Evolutionary conservation across 495 filamentous ascomycete species (phyloP).

Genomic region (Lepraria neglecta): DNA sequence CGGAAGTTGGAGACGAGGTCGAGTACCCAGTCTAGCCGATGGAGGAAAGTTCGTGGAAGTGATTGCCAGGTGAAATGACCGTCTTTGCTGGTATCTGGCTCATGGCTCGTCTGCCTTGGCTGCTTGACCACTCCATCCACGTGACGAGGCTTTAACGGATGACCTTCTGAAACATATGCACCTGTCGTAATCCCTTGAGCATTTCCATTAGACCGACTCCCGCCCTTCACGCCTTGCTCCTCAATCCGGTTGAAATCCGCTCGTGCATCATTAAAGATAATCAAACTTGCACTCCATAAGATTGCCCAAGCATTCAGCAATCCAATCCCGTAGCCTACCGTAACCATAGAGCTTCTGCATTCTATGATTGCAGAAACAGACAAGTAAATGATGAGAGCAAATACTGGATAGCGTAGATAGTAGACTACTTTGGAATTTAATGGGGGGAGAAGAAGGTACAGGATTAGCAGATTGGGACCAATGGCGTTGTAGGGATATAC

Average conservation of each 20-base stretch:
- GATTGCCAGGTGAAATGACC: constrained; percentile 57
- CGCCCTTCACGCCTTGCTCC: constrained; percentile 27
- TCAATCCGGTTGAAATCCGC: constrained; percentile 61
- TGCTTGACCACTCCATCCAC: constrained; percentile 1
- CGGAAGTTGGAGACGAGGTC: constrained; percentile 65
- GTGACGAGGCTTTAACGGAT: constrained; percentile 1
- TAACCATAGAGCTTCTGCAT: constrained; percentile 51
- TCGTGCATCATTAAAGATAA: constrained; percentile 61
- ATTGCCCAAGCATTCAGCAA: constrained; percentile 58
- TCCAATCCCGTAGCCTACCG: constrained; percentile 61
- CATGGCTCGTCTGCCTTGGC: not conserved
- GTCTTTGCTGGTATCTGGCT: not conserved
- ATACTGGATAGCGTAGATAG: constrained; percentile 47
- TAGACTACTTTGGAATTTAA: constrained; percentile 42
- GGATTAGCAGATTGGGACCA: constrained; percentile 43
- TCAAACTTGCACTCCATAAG: constrained; percentile 55
- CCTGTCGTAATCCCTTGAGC: constrained; percentile 3
- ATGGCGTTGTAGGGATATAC: constrained; percentile 50
- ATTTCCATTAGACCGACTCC: not conserved
- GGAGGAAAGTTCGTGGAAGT: constrained; percentile 55
- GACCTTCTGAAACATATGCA: not conserved
- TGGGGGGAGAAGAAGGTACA: constrained; percentile 57
- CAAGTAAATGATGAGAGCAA: constrained; percentile 45
- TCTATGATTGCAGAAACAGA: constrained; percentile 38
- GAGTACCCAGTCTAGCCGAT: constrained; percentile 65